These are phyloP conservation scores for Cichorium intybus DNA, from an alignment of 140 eudicot species.

Conservation along the genomic window DNA sequence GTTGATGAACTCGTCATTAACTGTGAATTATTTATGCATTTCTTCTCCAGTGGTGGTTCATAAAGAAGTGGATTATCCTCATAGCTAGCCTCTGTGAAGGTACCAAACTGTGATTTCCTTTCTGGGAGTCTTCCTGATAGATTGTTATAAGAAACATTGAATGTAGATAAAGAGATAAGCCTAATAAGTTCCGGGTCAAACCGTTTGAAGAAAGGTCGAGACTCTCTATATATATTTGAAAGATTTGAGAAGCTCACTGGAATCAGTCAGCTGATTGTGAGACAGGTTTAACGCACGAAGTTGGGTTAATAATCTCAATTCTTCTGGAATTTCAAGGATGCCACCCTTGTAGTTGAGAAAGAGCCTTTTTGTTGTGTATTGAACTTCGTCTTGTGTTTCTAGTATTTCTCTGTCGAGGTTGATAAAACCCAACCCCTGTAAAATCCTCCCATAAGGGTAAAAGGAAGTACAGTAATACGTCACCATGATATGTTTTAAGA, in stretches of 20 bases:
- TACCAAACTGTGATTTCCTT: slow-evolving; percentile 28
- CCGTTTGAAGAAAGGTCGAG: slow-evolving; percentile 29
- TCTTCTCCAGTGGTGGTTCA: slow-evolving; percentile 24
- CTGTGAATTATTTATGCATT: background rate
- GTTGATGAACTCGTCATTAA: background rate
- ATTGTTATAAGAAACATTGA: slow-evolving; percentile 25
- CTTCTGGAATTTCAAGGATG: slow-evolving; percentile 27
- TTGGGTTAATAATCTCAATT: slow-evolving; percentile 4
- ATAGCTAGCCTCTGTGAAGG: slow-evolving; percentile 19
- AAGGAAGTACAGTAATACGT: background rate
- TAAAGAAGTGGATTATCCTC: slow-evolving; percentile 34
- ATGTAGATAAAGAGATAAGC: background rate
- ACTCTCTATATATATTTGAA: slow-evolving; percentile 4
- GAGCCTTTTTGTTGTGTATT: slow-evolving; percentile 17
- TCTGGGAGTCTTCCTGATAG: slow-evolving; percentile 29
- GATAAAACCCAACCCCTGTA: background rate
- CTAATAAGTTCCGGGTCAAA: slow-evolving; percentile 13
- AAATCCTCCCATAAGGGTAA: background rate
- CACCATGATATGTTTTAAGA: background rate
- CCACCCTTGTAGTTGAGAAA: slow-evolving; percentile 19
- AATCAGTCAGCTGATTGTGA: slow-evolving; percentile 24
- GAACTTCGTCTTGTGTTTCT: background rate
- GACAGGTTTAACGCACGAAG: slow-evolving; percentile 26
- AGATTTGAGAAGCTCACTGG: slow-evolving; percentile 22
- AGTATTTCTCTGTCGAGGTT: too few relatives aligned